phyloP scores from a whole-genome alignment of 305 asterid species.

The Fraxinus sp. region DNA sequence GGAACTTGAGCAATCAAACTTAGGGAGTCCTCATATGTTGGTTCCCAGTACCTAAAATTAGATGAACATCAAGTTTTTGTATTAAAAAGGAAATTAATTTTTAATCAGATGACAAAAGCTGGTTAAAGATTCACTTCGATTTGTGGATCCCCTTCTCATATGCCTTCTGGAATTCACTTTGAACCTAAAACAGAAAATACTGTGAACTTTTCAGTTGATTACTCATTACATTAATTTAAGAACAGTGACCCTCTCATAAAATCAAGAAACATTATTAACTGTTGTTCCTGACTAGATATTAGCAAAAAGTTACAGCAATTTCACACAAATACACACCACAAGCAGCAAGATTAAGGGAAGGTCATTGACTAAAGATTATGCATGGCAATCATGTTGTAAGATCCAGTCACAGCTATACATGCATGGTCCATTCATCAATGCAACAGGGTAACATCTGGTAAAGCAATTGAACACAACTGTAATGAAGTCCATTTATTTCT shows the following conservation, averaged over 20 bases:
- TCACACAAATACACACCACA: constrained; percentile 12
- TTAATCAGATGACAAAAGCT: background rate
- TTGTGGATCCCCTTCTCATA: constrained; percentile 85
- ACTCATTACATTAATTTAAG: constrained; percentile 8
- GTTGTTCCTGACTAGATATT: constrained; percentile 1
- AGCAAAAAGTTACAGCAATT: background rate
- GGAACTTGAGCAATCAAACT: constrained; percentile 86
- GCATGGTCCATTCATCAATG: background rate
- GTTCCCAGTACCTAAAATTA: constrained; percentile 70
- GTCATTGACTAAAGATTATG: background rate
- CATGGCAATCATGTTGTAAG: constrained; percentile 11
- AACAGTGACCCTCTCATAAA: constrained; percentile 1
- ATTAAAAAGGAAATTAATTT: constrained; percentile 5
- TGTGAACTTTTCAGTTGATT: constrained; percentile 17
- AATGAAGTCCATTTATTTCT: background rate
- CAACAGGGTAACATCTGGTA: background rate
- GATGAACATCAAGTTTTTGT: constrained; percentile 23
- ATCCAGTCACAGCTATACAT: background rate
- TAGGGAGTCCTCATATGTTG: constrained; percentile 77
- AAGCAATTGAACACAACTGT: background rate
- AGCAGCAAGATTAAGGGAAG: constrained; percentile 9
- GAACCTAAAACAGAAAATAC: constrained; percentile 47
- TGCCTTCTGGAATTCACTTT: constrained; percentile 87
- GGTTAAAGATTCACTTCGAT: constrained; percentile 57
- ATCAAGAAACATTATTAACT: background rate